These are phyloP conservation scores for Aspergillus tubingensis DNA, from an alignment of 2,329 filamentous ascomycete species.

Conservation along the genomic window DNA sequence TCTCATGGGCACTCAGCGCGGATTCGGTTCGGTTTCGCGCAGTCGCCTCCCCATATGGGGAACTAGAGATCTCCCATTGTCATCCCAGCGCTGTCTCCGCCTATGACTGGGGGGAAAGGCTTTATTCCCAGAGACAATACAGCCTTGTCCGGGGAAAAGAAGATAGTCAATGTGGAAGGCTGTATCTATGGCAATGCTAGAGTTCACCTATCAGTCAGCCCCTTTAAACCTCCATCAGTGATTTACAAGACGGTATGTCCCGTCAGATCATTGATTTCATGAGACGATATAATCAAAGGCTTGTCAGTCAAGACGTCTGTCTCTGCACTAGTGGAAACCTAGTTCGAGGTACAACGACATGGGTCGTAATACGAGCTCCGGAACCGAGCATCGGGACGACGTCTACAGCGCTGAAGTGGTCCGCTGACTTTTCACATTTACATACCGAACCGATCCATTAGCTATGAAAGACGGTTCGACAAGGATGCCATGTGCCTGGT, in stretches of 20 bases:
- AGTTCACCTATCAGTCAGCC: constrained; percentile 7
- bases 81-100: constrained; percentile 4
- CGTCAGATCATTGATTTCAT: constrained; percentile 1
- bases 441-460: too few species aligned
- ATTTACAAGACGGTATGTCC: background rate
- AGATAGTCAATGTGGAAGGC: background rate
- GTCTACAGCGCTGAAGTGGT: too few species aligned
- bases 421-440: too few species aligned
- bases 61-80: background rate
- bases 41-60: background rate
- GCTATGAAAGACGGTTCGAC: too few species aligned
- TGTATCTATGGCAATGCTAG: background rate
- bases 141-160: background rate
- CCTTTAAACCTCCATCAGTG: background rate
- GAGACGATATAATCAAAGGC: background rate
- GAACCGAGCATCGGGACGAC: too few species aligned
- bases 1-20: constrained; percentile 12
- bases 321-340: background rate
- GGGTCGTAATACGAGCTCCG: too few species aligned
- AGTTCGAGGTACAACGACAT: constrained; percentile 5
- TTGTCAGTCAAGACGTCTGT: background rate
- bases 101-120: constrained; percentile 12
- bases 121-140: constrained; percentile 8
- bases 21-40: constrained; percentile 6
- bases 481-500: too few species aligned